Evolutionary conservation across 768 basidiomycete genomes (phyloP), one percentile per base, ranked within the genome.

Genomic region (Pisolithus sp.): DNA sequence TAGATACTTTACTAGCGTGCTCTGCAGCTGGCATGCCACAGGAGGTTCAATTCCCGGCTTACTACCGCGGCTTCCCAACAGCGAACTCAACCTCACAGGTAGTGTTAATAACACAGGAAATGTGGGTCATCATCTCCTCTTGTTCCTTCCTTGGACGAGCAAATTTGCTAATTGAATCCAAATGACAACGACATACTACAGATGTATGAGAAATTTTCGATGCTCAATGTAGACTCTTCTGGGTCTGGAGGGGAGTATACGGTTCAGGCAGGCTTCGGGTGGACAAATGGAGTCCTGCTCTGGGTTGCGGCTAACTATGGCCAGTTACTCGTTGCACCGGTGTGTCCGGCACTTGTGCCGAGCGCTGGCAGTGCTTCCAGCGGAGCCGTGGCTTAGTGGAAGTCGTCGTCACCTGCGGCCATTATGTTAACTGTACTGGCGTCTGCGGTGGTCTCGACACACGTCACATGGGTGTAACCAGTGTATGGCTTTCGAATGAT

Each of bases 161-260:
- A 52, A 30, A 9, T 10, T 23, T 5, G 9, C 17, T 9, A 7
- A 6, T 9, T n/a, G 42, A 26, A 48, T 20, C 7, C n/a, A 21
- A 39, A 42, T 48, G 28, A 42, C 26, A 8, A 17, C 7, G 7
- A 43, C 30, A 1, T 10, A 23, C 40, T 41, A 0, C 57, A 91
- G 84, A 91, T 92, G 87, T 93, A 83, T 55, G 90, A 92, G 67
- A 90, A 93, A 67, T 93, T 93, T 71, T 91, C 89, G 3, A 79
- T 77, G 39, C 63, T 81, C 9, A 83, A 95, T 52, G 76, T 93
- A 30, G 85, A 89, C 67, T 85, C 83, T 3, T 83, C 86, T 3
- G 91, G 90, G 5, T 71, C 72, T 12, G 91, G 89, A 7, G 91
- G 91, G 23, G 91, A 93, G 73, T 95, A 96, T 59, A 86, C 82